These are phyloP conservation scores for Penicillium parvum DNA, from an alignment of 495 filamentous ascomycete species.

Conservation along the genomic window DNA sequence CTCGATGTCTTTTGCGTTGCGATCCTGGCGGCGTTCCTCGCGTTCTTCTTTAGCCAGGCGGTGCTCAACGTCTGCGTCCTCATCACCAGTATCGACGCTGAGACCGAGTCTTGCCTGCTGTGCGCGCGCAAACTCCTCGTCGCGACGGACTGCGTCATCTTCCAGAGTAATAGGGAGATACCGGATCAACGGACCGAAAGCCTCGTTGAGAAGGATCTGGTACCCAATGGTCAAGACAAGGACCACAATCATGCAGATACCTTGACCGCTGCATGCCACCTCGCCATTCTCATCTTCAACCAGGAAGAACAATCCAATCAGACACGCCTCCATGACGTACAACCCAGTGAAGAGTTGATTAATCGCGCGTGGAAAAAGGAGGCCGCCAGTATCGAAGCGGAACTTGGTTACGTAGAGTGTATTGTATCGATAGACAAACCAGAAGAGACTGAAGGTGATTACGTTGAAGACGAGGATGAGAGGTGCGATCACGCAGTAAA, in stretches of 20 bases:
- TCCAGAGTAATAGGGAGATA: conserved; percentile 95
- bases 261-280: conserved; percentile 71
- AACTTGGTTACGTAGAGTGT: conserved; percentile 95
- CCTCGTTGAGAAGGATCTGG: conserved; percentile 76
- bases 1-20: conserved; percentile 55
- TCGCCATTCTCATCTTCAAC: conserved; percentile 56
- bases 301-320: conserved; percentile 90
- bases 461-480: conserved; percentile 92
- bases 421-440: conserved; percentile 94
- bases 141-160: conserved; percentile 84
- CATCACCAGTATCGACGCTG: conserved; percentile 36
- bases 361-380: conserved; percentile 88
- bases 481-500: conserved; percentile 87
- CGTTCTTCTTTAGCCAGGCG: conserved; percentile 41
- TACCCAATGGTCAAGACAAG: conserved; percentile 69
- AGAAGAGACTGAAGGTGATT: conserved; percentile 89
- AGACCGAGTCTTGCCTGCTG: conserved; percentile 58
- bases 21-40: conserved; percentile 31
- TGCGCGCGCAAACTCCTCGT: conserved; percentile 79
- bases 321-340: conserved; percentile 89
- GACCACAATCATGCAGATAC: conserved; percentile 81
- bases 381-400: conserved; percentile 83
- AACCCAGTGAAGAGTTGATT: conserved; percentile 95
- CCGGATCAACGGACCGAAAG: conserved; percentile 79
- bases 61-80: conserved; percentile 40